Evolutionary conservation across 371 early-diverging fungal genomes (phyloP).

Genomic region (Mucor sp.): DNA sequence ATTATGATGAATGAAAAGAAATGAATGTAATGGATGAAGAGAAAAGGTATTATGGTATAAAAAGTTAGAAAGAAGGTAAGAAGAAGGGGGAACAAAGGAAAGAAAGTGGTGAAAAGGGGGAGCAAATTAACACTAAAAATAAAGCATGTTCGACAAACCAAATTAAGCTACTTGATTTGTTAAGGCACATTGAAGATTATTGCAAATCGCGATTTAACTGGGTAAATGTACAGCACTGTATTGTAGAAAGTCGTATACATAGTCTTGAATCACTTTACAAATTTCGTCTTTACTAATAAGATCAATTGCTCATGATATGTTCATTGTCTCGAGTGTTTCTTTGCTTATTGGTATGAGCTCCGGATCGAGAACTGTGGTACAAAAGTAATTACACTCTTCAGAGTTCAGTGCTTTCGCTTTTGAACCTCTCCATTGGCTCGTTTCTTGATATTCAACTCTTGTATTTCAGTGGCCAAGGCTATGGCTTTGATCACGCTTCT

Average conservation of each 20-base stretch:
- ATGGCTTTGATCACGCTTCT: too few relatives aligned
- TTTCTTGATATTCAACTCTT: background rate
- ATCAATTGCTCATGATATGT: background rate
- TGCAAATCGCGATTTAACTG: background rate
- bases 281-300: background rate
- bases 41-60: background rate
- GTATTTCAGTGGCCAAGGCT: too few relatives aligned
- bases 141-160: slow-evolving; percentile 2
- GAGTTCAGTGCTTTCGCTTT: background rate
- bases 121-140: slow-evolving; percentile 1
- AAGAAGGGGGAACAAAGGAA: background rate
- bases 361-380: background rate
- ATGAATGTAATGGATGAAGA: background rate
- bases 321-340: background rate
- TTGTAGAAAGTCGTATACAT: background rate
- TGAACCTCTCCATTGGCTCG: background rate
- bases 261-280: background rate
- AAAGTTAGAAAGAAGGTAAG: background rate
- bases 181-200: background rate
- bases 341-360: background rate
- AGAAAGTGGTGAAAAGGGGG: background rate
- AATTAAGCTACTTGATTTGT: slow-evolving; percentile 5
- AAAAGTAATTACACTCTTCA: background rate
- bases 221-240: background rate
- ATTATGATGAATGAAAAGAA: slow-evolving; percentile 12